Evolutionary conservation across 441 rosid species (phyloP), one percentile per base, ranked within the genome.

Genomic region (Brassica balearica): DNA sequence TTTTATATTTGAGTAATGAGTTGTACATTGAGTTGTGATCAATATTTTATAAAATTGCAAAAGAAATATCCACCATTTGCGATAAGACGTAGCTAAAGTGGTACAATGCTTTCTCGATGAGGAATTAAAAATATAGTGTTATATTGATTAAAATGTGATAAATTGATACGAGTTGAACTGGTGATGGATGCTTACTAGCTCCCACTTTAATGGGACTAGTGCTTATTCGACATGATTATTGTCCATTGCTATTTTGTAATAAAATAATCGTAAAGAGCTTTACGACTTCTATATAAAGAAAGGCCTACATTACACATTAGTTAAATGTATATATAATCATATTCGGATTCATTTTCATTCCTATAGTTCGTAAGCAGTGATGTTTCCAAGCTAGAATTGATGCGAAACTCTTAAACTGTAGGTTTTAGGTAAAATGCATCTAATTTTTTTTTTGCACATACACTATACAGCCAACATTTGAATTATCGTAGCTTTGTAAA

Each of bases 191-290:
- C 61, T 17, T 68, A 65, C 71, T 23, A 46, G 65, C 82, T 80
- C 75, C 87, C 83, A 76, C 89, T 83, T 73, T 46, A 64, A 43
- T 69, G 85, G 82, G 82, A 80, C 46, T 76, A 78, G 85, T 85
- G 91, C 79, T 58, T 61, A 75, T 72, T 82, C 67, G 84, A 84
- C 85, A 63, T 84, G 79, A 15, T 68, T 85, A 84, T 84, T 80
- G 84, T 78, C 69, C 55, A n/a, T 72, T 64, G 8, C 68, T 69
- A 53, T 6, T 80, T 72, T 62, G 73, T 68, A 5, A 60, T 63
- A 10, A 15, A 62, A 56, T 5, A 69, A 86, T 82, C 73, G 81
- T 79, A 78, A 77, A 82, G 60, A 59, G 61, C 59, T 76, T 83
- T 77, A 62, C 8, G 5, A 62, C 0, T 62, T 29, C 25, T 65